These are phyloP conservation scores for Acanthamoeba culbertsoni DNA, from an alignment of 208 protist genomes.

Conservation along the genomic window DNA sequence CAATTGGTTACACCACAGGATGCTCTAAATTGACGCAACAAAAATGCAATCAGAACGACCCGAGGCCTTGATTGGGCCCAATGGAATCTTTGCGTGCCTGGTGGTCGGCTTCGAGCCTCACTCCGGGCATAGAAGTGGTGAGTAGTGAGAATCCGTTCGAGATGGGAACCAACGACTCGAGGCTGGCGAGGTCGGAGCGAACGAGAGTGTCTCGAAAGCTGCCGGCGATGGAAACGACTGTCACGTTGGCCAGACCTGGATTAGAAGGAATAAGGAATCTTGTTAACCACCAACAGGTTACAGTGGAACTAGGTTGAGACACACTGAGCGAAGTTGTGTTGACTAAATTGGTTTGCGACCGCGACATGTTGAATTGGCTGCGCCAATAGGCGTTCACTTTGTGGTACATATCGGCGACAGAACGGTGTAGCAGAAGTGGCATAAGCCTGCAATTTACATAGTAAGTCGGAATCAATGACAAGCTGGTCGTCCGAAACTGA, in stretches of 20 bases:
- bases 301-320: not conserved
- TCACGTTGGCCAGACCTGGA: not conserved
- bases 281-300: not conserved
- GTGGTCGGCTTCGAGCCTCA: constrained; percentile 31
- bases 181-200: constrained; percentile 1
- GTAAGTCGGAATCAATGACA: too few relatives aligned
- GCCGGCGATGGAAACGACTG: constrained; percentile 50
- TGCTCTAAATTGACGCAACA: not conserved
- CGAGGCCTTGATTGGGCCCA: not conserved
- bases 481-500: too few relatives aligned
- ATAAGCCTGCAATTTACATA: not conserved
- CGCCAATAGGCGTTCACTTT: constrained; percentile 55
- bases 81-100: not conserved
- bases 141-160: constrained; percentile 5
- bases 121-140: constrained; percentile 35
- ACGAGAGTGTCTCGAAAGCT: constrained; percentile 55
- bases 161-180: not conserved
- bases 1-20: constrained; percentile 35
- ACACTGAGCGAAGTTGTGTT: not conserved
- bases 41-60: not conserved
- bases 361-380: not conserved
- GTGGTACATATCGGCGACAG: constrained; percentile 34
- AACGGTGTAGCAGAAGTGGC: not conserved
- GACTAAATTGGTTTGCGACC: not conserved
- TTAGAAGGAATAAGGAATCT: not conserved